Percentiles rank a stretch among this genome's conserved stretches.
Evolutionary conservation across 2,329 filamentous ascomycete genomes (phyloP).

Genomic region (Tolypocladium sp.): DNA sequence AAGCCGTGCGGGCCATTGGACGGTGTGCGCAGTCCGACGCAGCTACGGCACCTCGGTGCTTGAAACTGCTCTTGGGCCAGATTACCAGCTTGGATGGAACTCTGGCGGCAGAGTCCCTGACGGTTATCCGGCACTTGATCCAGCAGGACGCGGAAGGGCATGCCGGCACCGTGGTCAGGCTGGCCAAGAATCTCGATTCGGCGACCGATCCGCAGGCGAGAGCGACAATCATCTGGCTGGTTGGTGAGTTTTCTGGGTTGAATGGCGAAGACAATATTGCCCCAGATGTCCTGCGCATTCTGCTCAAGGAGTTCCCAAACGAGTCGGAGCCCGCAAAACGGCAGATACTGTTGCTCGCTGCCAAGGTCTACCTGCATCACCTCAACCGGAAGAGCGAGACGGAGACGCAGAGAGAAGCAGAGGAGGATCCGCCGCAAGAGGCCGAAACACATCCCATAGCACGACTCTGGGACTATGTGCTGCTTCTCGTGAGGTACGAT

Average conservation of each 20-base stretch:
- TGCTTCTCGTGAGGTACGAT: conserved; percentile 83
- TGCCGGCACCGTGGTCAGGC: conserved; percentile 71
- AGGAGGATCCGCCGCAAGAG: conserved; percentile 20
- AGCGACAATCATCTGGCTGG: conserved; percentile 94
- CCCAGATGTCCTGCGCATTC: conserved; percentile 79
- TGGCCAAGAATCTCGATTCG: conserved; percentile 86
- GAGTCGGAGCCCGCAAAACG: conserved; percentile 82
- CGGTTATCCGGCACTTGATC: conserved; percentile 90
- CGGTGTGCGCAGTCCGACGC: conserved; percentile 77
- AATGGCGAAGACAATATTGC: conserved; percentile 83
- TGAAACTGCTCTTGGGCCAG: conserved; percentile 75
- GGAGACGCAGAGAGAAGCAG: conserved; percentile 23
- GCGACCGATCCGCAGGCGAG: conserved; percentile 80
- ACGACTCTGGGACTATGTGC: conserved; percentile 73
- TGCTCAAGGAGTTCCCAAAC: conserved; percentile 74
- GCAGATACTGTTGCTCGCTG: conserved; percentile 84
- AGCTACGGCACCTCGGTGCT: conserved; percentile 64
- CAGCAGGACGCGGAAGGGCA: conserved; percentile 81
- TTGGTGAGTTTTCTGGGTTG: conserved; percentile 82
- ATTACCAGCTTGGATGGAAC: conserved; percentile 82
- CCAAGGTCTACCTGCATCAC: conserved; percentile 93
- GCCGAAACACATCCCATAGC: conserved; percentile 54
- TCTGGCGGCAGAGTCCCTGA: conserved; percentile 84
- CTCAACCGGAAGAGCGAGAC: conserved; percentile 54
- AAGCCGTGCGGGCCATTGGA: conserved; percentile 87